phyloP scores from a whole-genome alignment of 2,329 filamentous ascomycete species.

The Neocucurbitaria cava region DNA sequence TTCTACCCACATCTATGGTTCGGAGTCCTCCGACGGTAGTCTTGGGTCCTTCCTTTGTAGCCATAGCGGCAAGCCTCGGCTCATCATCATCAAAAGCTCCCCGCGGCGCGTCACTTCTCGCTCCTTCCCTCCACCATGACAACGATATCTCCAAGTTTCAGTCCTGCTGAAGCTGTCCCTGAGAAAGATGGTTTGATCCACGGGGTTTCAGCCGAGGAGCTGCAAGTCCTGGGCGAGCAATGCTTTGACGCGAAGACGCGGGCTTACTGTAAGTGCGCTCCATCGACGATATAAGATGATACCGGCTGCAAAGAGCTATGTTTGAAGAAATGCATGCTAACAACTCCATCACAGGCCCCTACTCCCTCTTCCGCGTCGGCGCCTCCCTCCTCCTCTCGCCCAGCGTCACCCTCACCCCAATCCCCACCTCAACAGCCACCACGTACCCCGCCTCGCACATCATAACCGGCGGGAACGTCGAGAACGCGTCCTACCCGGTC shows the following conservation, averaged over 20 bases:
- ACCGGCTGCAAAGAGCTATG: too few species aligned
- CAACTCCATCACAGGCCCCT: slow-evolving; percentile 65
- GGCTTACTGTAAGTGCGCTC: slow-evolving; percentile 73
- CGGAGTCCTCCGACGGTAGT: slow-evolving; percentile 16
- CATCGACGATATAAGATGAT: background rate
- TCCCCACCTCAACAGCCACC: slow-evolving; percentile 1
- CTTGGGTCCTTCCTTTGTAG: slow-evolving; percentile 20
- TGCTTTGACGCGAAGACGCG: slow-evolving; percentile 74
- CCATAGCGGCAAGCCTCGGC: slow-evolving; percentile 24
- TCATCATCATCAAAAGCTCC: slow-evolving; percentile 18
- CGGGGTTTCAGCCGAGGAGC: slow-evolving; percentile 67
- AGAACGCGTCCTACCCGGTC: slow-evolving; percentile 92
- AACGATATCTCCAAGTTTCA: slow-evolving; percentile 32
- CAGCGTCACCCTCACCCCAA: slow-evolving; percentile 5
- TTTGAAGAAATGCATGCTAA: background rate
- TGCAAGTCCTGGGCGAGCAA: slow-evolving; percentile 67
- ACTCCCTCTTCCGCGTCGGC: slow-evolving; percentile 91
- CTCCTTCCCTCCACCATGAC: slow-evolving; percentile 43
- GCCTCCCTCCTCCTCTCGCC: slow-evolving; percentile 69
- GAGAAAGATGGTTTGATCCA: slow-evolving; percentile 54
- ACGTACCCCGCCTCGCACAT: slow-evolving; percentile 42
- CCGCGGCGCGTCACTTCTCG: slow-evolving; percentile 22
- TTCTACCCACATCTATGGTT: background rate
- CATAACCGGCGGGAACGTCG: slow-evolving; percentile 75
- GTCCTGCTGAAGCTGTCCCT: slow-evolving; percentile 35